Base-by-base conservation (phyloP, 139 green algal species). In the Marvania coccoides region DNA sequence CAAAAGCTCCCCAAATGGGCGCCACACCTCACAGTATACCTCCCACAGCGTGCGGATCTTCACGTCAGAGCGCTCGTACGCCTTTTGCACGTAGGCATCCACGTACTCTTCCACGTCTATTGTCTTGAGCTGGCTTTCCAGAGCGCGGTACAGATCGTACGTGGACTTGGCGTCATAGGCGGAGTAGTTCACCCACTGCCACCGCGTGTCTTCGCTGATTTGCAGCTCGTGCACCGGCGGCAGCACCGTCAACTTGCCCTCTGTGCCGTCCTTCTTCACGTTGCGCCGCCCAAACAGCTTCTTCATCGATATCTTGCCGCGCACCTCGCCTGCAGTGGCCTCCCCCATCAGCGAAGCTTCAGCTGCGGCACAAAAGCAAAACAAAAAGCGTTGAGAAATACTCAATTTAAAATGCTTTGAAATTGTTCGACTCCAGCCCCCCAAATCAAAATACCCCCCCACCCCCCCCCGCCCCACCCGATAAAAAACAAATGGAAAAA, bases 121-220 rank as follows among this genome's bases (percentile, higher is more conserved):
- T 45, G 38, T 59, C 24, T 47, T n/a, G 45, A 90, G 81, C 58
- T 68, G 3, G 8, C 33, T 28, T 12, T 40, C 42, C 45, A 92
- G 78, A 1, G 68, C 78, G 4, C 61, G 31, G 45, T 82, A 76
- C 46, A 98, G 81, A 40, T 93, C 61, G 79, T 80, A 96, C 2
- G 93, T 98, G 36, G 90, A 83, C 77, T 93, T 87, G 37, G 91
- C 90, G 70, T 98, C 93, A 47, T 83, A 70, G 3, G 91, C 87
- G 3, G 83, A 92, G 81, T 98, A 98, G 54, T 92, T 76, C 23
- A 98, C 86, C 90, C 91, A 98, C 8, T 61, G 51, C 42, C 63
- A 61, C 2, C 86, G 72, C 58, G 73, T 86, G 8, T 75, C 63
- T 23, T 61, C 23, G 23, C 67, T 63, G 3, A 23, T 61, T 58